Evolutionary conservation across 805 yeast genomes (phyloP).

Genomic region (Nematodospora valgi): DNA sequence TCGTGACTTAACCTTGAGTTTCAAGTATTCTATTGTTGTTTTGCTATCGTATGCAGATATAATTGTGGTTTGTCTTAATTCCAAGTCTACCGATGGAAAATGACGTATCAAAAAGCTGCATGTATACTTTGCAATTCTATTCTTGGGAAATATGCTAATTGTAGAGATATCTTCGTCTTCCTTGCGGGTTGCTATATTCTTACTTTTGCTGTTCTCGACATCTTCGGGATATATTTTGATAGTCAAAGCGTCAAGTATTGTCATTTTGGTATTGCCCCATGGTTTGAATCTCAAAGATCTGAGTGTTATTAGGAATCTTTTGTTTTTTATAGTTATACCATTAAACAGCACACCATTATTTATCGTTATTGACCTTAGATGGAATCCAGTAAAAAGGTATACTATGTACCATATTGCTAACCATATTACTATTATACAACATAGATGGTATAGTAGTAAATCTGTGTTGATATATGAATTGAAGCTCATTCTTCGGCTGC

Average conservation of each 20-base stretch:
- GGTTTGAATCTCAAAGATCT: constrained; percentile 27
- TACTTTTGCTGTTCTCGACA: not conserved
- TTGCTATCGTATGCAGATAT: constrained; percentile 7
- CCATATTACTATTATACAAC: constrained; percentile 18
- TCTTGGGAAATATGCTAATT: constrained; percentile 16
- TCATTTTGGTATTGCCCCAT: constrained; percentile 36
- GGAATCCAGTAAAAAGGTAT: constrained; percentile 30
- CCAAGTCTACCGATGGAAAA: constrained; percentile 22
- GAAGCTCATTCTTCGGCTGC: no score
- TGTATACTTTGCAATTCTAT: constrained; percentile 9
- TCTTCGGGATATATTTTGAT: constrained; percentile 1
- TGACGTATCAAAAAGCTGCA: constrained; percentile 14
- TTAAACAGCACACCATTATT: constrained; percentile 39
- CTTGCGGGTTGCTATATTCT: not conserved
- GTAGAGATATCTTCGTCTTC: constrained; percentile 2
- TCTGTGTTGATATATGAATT: no score
- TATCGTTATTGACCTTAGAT: constrained; percentile 28
- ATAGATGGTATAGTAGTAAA: not conserved
- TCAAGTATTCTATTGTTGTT: constrained; percentile 18
- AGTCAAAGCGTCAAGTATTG: constrained; percentile 26
- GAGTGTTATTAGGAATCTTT: constrained; percentile 13
- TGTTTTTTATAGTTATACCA: constrained; percentile 18
- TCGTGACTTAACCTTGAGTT: constrained; percentile 18
- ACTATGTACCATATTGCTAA: constrained; percentile 26
- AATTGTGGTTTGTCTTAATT: constrained; percentile 14